These are phyloP conservation scores for Candida gorgasii DNA, from an alignment of 805 yeast genomes.

Conservation along the genomic window DNA sequence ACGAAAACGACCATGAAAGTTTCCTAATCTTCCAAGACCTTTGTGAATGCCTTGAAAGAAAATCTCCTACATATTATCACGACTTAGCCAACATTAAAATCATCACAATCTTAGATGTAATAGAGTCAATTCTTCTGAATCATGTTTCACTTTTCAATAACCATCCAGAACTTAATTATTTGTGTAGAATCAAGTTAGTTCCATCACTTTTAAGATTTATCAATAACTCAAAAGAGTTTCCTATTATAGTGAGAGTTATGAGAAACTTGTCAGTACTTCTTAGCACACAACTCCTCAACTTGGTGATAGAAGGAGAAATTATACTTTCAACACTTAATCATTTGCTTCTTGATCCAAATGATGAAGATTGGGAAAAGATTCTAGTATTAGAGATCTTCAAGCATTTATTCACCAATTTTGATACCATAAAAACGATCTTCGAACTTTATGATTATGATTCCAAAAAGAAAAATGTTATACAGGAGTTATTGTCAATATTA, in stretches of 20 bases:
- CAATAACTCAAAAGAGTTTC: constrained; percentile 53
- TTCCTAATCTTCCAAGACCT: constrained; percentile 70
- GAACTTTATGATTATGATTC: constrained; percentile 56
- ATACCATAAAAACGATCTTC: constrained; percentile 53
- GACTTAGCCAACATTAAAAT: constrained; percentile 54
- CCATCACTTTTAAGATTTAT: constrained; percentile 75
- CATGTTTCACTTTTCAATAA: constrained; percentile 55
- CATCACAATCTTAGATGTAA: constrained; percentile 72
- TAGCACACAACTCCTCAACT: constrained; percentile 52
- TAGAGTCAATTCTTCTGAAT: constrained; percentile 75
- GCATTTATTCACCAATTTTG: constrained; percentile 57
- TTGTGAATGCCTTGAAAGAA: constrained; percentile 64
- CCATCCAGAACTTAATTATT: constrained; percentile 64
- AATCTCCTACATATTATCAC: constrained; percentile 54
- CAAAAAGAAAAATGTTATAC: constrained; percentile 60
- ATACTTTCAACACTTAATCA: constrained; percentile 75
- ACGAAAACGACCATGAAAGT: constrained; percentile 65
- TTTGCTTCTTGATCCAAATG: constrained; percentile 46
- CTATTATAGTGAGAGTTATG: constrained; percentile 72
- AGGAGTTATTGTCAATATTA: constrained; percentile 48
- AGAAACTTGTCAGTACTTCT: constrained; percentile 67
- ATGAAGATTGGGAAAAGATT: constrained; percentile 64
- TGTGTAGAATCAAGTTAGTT: constrained; percentile 66
- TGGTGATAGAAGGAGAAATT: constrained; percentile 80
- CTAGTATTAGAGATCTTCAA: constrained; percentile 73